Conservation (phyloP, 2,329 filamentous ascomycete genomes). For the Aspergillus fumigatiaffinis region DNA sequence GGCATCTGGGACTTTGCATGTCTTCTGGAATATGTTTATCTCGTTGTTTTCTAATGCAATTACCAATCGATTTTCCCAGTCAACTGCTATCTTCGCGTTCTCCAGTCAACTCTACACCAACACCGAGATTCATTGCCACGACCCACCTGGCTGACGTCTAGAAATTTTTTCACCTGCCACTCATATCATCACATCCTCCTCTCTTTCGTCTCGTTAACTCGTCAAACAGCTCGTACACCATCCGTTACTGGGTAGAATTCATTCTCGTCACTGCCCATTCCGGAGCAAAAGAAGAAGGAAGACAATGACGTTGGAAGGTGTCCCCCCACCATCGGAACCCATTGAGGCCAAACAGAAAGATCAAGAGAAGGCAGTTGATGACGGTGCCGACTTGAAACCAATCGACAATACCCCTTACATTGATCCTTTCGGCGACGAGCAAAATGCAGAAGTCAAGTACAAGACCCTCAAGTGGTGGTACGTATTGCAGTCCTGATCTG, state of each 20-base stretch:
- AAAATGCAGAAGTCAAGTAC: slow-evolving; percentile 42
- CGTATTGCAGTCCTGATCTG: background rate
- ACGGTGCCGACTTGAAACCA: slow-evolving; percentile 12
- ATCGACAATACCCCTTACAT: slow-evolving; percentile 3
- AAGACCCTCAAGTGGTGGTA: slow-evolving; percentile 44
- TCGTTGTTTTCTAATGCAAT: background rate
- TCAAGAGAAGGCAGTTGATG: slow-evolving; percentile 2
- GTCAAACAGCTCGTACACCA: background rate
- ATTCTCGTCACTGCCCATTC: background rate
- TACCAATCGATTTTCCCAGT: background rate
- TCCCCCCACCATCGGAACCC: slow-evolving; percentile 5
- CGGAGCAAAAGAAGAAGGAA: background rate
- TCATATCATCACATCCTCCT: background rate
- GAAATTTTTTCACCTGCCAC: background rate
- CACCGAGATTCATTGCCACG: background rate
- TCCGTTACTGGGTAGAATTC: background rate
- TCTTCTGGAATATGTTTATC: background rate
- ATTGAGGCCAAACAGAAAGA: slow-evolving; percentile 11
- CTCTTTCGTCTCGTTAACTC: background rate
- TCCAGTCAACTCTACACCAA: background rate
- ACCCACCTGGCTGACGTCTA: background rate
- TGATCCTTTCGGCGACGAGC: slow-evolving; percentile 33
- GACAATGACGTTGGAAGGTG: slow-evolving; percentile 8
- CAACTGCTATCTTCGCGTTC: background rate
- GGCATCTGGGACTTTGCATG: background rate